A percentile compares a stretch with the other conserved stretches of the same genome.
phyloP scores from a whole-genome alignment of 441 rosid species.

The Gossypium trilobum region DNA sequence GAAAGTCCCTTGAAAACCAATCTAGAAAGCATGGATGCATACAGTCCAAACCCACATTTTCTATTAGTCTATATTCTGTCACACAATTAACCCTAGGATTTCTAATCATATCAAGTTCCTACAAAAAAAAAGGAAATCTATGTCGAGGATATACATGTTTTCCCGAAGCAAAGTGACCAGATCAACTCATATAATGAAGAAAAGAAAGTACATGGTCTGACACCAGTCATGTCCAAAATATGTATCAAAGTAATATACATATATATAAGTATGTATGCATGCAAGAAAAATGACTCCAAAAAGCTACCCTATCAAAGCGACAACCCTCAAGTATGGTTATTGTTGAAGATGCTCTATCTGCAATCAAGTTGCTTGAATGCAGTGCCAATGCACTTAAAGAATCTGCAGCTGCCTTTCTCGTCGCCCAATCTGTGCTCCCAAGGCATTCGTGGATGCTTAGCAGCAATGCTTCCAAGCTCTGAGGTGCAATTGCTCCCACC shows the following conservation, averaged over 20 bases:
- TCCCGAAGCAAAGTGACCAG: not conserved
- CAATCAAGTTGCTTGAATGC: conserved; percentile 63
- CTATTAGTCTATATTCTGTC: not conserved
- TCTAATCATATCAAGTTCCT: not conserved
- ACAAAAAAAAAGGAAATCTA: not conserved
- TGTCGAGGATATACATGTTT: not conserved
- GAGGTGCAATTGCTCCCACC: conserved; percentile 74
- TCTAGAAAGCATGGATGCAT: not conserved
- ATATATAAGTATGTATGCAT: not conserved
- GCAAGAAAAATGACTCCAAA: not conserved
- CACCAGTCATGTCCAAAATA: not conserved
- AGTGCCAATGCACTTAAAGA: conserved; percentile 61
- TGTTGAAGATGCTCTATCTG: conserved; percentile 59
- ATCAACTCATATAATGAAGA: not conserved
- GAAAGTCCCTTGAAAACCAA: conserved; percentile 1
- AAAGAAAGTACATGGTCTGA: not conserved
- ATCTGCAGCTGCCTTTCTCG: conserved; percentile 94
- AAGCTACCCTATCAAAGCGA: conserved; percentile 87
- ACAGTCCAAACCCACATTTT: not conserved
- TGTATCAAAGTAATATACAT: not conserved
- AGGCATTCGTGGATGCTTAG: conserved; percentile 80
- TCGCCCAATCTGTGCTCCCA: conserved; percentile 90
- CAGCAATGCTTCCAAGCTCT: conserved; percentile 64
- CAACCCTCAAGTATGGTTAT: conserved; percentile 59
- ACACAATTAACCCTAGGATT: not conserved